Base-by-base conservation (phyloP, 1,284 basidiomycete species). In the Golubevia pallescens region DNA sequence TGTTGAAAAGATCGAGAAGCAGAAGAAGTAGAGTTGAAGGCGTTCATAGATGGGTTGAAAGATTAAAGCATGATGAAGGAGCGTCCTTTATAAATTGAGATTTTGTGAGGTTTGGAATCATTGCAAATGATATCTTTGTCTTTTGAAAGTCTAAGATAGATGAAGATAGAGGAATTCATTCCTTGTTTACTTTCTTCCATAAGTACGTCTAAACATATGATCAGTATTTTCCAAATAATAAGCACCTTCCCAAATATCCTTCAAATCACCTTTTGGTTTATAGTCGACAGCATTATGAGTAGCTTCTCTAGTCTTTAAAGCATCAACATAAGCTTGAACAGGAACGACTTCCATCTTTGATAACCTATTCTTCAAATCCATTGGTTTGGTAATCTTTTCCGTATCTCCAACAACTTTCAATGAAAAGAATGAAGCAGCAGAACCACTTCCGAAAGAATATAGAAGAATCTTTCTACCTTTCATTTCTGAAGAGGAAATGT, bases 171-270 rank as follows among this genome's bases (percentile, higher is more conserved):
- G 53, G 53, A 54, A 20, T 23, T 63, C 56, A 63, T n/a, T 57
- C 62, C 62, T 63, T 57, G 10, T 70, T 69, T 51, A 71, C 70
- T 56, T 48, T 38, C 76, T 69, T 42, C 64, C 78, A 87, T 99
- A 99, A 86, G 92, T 93, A 85, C 96, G 90, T 80, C 97, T 90
- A 90, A 92, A 97, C 88, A 95, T 95, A 81, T 89, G 88, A 88
- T 99, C 96, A 78, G 97, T 92, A 84, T 90, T 91, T 77, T 93
- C 92, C 76, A 99, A 92, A 89, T 98, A 99, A 89, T 92, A 98
- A 23, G 92, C 89, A 57, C 94, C 94, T 1, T 93, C 92, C 93
- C 94, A 96, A 86, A 99, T 92, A 89, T 97, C 92, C 74, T 94
- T 92, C 71, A 96, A 87, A 38, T 90, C 91, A 65, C 96, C 96